phyloP scores from a whole-genome alignment of 306 rosid genomes.

The Malus orientalis region DNA sequence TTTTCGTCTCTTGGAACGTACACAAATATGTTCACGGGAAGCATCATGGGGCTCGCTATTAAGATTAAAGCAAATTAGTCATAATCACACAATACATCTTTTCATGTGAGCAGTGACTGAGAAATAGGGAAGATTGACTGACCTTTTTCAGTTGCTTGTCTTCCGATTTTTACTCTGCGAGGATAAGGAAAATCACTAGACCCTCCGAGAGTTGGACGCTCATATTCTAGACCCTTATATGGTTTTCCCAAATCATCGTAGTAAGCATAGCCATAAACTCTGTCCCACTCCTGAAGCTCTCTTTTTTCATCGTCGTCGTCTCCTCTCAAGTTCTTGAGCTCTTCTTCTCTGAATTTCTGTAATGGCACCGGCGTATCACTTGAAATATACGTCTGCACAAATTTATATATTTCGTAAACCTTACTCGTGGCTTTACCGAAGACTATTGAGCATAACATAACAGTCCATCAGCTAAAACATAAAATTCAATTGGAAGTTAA shows the following conservation, averaged over 20 bases:
- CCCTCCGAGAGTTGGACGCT: conserved; percentile 71
- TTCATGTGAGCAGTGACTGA: not conserved
- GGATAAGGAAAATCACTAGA: conserved; percentile 58
- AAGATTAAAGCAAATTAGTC: not conserved
- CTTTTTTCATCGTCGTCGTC: conserved; percentile 34
- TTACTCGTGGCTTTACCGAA: not conserved
- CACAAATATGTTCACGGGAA: conserved; percentile 40
- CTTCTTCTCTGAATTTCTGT: conserved; percentile 40
- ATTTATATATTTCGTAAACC: not conserved
- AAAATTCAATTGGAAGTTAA: not conserved
- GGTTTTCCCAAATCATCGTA: conserved; percentile 68
- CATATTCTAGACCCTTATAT: conserved; percentile 18
- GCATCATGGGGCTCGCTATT: conserved; percentile 52
- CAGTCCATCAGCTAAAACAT: not conserved
- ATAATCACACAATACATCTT: not conserved
- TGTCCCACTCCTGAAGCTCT: conserved; percentile 59
- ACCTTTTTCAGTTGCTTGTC: conserved; percentile 47
- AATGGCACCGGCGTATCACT: conserved; percentile 54
- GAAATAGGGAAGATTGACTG: not conserved
- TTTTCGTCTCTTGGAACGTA: conserved; percentile 85
- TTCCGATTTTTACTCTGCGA: conserved; percentile 69
- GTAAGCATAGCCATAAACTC: conserved; percentile 62
- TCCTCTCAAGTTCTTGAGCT: conserved; percentile 52
- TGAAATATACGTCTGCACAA: conserved; percentile 54
- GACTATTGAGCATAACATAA: not conserved